These are phyloP conservation scores for Populus hybrid DNA, from an alignment of 441 rosid genomes.

Conservation along the genomic window DNA sequence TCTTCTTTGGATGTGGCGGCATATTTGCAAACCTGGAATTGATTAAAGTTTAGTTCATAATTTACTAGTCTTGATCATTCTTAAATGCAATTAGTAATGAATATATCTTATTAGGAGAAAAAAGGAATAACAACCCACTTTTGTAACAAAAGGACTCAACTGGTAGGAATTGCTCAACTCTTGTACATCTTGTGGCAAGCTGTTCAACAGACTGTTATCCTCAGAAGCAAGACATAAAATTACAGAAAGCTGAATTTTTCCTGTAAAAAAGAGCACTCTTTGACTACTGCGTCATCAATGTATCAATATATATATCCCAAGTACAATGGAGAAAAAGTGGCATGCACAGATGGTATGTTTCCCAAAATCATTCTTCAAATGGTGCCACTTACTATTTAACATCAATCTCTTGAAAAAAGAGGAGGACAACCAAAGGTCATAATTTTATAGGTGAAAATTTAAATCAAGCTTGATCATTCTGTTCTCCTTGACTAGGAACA, in stretches of 20 bases:
- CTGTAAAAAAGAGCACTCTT: conserved; percentile 31
- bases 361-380: too few relatives aligned
- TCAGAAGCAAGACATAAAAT: conserved; percentile 65
- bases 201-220: conserved; percentile 27
- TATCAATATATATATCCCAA: too few relatives aligned
- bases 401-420: too few relatives aligned
- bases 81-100: neutral
- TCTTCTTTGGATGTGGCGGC: conserved; percentile 79
- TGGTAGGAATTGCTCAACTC: conserved; percentile 57
- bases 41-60: neutral
- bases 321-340: too few relatives aligned
- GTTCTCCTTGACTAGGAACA: too few relatives aligned
- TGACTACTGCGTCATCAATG: too few relatives aligned
- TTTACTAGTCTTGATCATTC: neutral
- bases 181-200: conserved; percentile 45
- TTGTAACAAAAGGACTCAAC: conserved; percentile 72
- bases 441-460: too few relatives aligned
- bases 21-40: conserved; percentile 60
- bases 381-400: too few relatives aligned
- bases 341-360: too few relatives aligned
- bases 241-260: conserved; percentile 53
- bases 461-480: too few relatives aligned
- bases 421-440: too few relatives aligned
- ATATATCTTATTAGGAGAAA: neutral
- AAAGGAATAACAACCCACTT: conserved; percentile 54